Evolutionary conservation across 345 rosid species (phyloP), one percentile per base, ranked within the genome.

Genomic region (Moringa oleifera): DNA sequence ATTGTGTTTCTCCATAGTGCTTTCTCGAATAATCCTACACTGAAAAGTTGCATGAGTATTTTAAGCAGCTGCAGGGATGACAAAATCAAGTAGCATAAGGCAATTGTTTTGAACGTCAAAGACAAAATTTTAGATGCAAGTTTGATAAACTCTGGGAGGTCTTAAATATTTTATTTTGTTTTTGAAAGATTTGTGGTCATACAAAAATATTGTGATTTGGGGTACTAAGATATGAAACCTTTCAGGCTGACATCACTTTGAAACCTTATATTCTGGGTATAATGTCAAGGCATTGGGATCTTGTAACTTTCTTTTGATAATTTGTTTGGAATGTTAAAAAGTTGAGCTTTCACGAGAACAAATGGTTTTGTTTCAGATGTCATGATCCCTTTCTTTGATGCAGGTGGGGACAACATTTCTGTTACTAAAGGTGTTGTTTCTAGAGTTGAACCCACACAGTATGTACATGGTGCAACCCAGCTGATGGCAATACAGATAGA

Each of bases 351-450:
- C n/a, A 7, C 23, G 18, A 28, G 25, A 28, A 55, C 11, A 4
- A 4, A 33, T 9, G 49, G 1, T 23, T 63, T 56, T 50, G 15
- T 55, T 65, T 23, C 20, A 25, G 49, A 18, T 58, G 20, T 45
- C 20, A 31, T 53, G 12, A 0, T 56, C 7, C 18, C 55, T 70
- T 66, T 52, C 22, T 49, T 64, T 58, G 55, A 37, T 74, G 72
- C 78, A 90, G 93, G 93, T 55, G 98, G 96, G 47, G 95, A 92
- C 71, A 92, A 87, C 72, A 92, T 92, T 62, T 89, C 92, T n/a
- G 82, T 92, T 49, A 92, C 98, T n/a, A 89, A 85, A 69, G 98
- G 98, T 47, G 90, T 89, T 58, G 98, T 92, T 57, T 92, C 98
- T 17, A 81, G 98, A 68, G 96, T 92, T 73, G 95, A 92, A 71